A percentile compares a stretch with the other conserved stretches of the same genome.
These are phyloP conservation scores for Russula brevipes DNA, from an alignment of 768 basidiomycete genomes.

Conservation along the genomic window DNA sequence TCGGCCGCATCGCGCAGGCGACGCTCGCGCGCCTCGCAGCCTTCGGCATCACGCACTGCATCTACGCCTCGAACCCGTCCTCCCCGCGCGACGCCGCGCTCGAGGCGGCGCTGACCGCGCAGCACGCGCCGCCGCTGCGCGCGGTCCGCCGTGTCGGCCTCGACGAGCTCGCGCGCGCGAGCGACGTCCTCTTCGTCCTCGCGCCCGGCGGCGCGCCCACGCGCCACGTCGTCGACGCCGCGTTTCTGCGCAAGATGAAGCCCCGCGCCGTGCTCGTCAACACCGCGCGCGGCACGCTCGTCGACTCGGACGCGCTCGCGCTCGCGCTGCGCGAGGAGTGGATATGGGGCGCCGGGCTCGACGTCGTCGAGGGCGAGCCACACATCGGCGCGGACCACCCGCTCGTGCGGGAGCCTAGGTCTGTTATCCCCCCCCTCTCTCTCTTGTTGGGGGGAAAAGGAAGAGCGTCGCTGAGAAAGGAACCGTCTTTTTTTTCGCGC, in stretches of 20 bases:
- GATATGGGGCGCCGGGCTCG: conserved; percentile 91
- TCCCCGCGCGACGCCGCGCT: conserved; percentile 41
- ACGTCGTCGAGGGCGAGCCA: conserved; percentile 94
- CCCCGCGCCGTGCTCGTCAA: conserved; percentile 78
- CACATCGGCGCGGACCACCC: conserved; percentile 67
- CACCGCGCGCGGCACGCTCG: conserved; percentile 75
- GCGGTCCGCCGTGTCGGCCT: conserved; percentile 53
- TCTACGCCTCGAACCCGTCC: conserved; percentile 61
- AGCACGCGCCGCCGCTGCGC: conserved; percentile 33
- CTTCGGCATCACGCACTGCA: conserved; percentile 71
- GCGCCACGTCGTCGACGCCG: conserved; percentile 63
- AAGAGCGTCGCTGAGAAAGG: neutral
- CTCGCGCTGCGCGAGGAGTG: conserved; percentile 68
- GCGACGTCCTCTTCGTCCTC: conserved; percentile 82
- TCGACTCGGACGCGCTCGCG: conserved; percentile 86
- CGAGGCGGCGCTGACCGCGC: conserved; percentile 34
- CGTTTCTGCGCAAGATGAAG: conserved; percentile 82
- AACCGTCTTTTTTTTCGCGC: too few relatives aligned
- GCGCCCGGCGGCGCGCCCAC: conserved; percentile 71
- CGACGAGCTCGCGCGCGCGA: conserved; percentile 65
- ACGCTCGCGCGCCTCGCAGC: conserved; percentile 72
- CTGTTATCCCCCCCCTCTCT: conserved; percentile 23
- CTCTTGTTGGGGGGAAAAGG: neutral
- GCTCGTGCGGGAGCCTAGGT: conserved; percentile 73
- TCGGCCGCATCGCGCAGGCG: conserved; percentile 89